Evolutionary conservation across 371 early-diverging fungal genomes (phyloP), one percentile per base, ranked within the genome.

Genomic region (Phascolomyces articulosus): DNA sequence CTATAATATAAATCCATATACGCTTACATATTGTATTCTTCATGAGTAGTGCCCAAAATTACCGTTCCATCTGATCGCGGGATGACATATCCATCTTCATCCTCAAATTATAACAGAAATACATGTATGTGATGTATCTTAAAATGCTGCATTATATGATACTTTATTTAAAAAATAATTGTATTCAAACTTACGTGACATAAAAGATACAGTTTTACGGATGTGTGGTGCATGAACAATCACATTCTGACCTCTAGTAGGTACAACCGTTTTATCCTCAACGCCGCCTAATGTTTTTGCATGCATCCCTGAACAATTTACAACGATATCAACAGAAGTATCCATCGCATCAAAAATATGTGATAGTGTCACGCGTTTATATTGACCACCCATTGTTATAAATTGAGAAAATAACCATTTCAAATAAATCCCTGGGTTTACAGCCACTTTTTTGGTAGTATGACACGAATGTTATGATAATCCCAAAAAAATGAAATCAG

Each of bases 41-140:
- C 83, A 56, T 83, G 80, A 2, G 91, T 89, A 4, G 91, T 91
- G n/a, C 92, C 92, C 0, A 91, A 69, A n/a, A 91, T 78, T 40
- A 90, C 90, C 38, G 85, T 80, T 0, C 91, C 92, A 64, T 88
- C 86, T 15, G 86, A 77, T 4, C 91, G 80, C 15, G 92, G 91
- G 55, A 93, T 92, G 4, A 93, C 69, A 73, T 93, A 93, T 10
- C 85, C 85, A 56, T 83, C 24, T 18, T 51, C 9, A 3, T 2
- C 26, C 3, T 21, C 51, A 23, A 2, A 8, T 10, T 20, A 0
- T 51, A 51, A 9, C 34, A 34, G 2, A 34, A 9, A 9, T 34
- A 34, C 34, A 34, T 34, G n/a, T n/a, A n/a, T n/a, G n/a, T n/a
- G n/a, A n/a, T n/a, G n/a, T n/a, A n/a, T n/a, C n/a, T n/a, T n/a